Evolutionary conservation across 1,284 basidiomycete genomes (phyloP).

Genomic region (Leccinum pachyderme): DNA sequence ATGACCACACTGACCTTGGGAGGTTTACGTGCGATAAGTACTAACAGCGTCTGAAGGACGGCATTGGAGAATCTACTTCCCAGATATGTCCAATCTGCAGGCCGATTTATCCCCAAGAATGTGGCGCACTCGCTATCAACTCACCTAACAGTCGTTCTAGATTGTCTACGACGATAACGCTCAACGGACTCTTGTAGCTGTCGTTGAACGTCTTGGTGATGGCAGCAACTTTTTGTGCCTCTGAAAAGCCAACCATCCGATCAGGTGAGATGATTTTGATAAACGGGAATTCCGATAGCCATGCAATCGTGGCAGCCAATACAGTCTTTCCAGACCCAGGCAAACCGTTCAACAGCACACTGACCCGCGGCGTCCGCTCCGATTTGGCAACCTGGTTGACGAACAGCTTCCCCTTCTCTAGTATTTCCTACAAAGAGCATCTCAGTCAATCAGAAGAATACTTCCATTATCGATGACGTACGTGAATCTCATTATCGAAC

Average conservation of each 20-base stretch:
- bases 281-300: conserved; percentile 92
- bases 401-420: conserved; percentile 89
- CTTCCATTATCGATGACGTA: conserved; percentile 38
- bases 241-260: conserved; percentile 94
- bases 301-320: conserved; percentile 92
- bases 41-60: conserved; percentile 89
- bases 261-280: conserved; percentile 98
- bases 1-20: conserved; percentile 68
- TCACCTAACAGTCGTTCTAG: conserved; percentile 86
- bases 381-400: conserved; percentile 95
- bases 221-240: conserved; percentile 87
- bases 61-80: conserved; percentile 95
- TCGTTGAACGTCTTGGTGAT: conserved; percentile 95
- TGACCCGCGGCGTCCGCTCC: conserved; percentile 89
- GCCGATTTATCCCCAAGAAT: background rate
- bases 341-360: conserved; percentile 86
- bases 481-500: conserved; percentile 75
- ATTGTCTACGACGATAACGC: conserved; percentile 96
- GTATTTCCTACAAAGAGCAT: conserved; percentile 60
- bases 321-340: conserved; percentile 95
- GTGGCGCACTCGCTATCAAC: conserved; percentile 21
- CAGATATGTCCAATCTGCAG: conserved; percentile 93
- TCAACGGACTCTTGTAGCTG: conserved; percentile 96
- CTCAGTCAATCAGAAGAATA: conserved; percentile 10
- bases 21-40: conserved; percentile 86